Evolutionary conservation across 2,329 filamentous ascomycete genomes (phyloP).

Genomic region (Alternaria hordeiaustralica): DNA sequence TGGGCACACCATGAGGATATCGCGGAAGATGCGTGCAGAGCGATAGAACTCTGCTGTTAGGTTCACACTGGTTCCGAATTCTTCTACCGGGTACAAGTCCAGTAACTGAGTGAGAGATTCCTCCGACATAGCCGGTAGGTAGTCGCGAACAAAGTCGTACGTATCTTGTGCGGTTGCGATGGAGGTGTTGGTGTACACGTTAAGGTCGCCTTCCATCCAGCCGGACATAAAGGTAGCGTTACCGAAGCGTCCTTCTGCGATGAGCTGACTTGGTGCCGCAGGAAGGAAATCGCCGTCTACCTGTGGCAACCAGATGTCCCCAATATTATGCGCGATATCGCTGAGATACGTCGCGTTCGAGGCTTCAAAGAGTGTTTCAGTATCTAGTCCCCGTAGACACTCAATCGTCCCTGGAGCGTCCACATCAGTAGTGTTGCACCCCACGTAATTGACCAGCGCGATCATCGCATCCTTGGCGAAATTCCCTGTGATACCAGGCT

Average conservation of each 20-base stretch:
- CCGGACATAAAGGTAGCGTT: conserved; percentile 53
- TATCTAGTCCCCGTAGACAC: conserved; percentile 57
- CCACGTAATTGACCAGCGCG: conserved; percentile 51
- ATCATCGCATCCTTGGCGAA: conserved; percentile 58
- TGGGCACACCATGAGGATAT: conserved; percentile 60
- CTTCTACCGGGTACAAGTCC: conserved; percentile 45
- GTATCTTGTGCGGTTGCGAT: conserved; percentile 53
- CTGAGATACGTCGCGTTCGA: conserved; percentile 52
- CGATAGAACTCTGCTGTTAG: conserved; percentile 60
- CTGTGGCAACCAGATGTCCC: conserved; percentile 60
- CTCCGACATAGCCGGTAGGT: conserved; percentile 48
- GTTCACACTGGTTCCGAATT: conserved; percentile 53
- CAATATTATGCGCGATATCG: conserved; percentile 49
- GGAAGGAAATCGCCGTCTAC: conserved; percentile 61
- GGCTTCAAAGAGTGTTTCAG: conserved; percentile 52
- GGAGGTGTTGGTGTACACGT: conserved; percentile 50
- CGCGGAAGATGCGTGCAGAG: conserved; percentile 57
- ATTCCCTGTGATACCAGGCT: conserved; percentile 57
- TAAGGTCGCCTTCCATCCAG: conserved; percentile 56
- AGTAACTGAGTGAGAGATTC: conserved; percentile 34
- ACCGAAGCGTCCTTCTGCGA: conserved; percentile 51
- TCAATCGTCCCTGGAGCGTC: conserved; percentile 54
- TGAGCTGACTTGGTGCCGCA: conserved; percentile 51
- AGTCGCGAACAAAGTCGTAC: conserved; percentile 49
- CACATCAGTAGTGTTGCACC: conserved; percentile 51